A percentile compares a stretch with the other conserved stretches of the same genome.
phyloP scores from a whole-genome alignment of 2,329 filamentous ascomycete genomes.

The Pezicula radicicola region DNA sequence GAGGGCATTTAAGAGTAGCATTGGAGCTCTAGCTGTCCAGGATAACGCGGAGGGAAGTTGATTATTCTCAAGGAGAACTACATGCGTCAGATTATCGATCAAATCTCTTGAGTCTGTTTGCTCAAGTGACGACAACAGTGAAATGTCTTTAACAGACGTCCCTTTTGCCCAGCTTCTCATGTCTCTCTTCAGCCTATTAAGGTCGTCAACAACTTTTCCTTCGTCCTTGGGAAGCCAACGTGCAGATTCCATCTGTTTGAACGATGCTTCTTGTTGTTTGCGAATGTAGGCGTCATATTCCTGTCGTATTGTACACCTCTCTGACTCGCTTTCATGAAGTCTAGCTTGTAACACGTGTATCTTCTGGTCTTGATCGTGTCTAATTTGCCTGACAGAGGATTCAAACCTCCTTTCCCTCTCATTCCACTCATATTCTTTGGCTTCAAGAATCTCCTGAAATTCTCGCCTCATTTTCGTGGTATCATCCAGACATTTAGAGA shows the following conservation, averaged over 20 bases:
- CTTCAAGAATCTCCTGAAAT: too few species aligned
- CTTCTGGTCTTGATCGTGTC: not conserved
- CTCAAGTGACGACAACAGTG: not conserved
- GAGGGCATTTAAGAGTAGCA: slow-evolving; percentile 14
- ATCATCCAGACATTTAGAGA: too few species aligned
- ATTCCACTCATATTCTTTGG: too few species aligned
- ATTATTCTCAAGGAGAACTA: slow-evolving; percentile 1
- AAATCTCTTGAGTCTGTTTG: not conserved
- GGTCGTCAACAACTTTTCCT: slow-evolving; percentile 4
- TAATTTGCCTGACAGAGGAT: not conserved
- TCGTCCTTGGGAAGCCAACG: slow-evolving; percentile 11
- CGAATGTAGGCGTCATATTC: slow-evolving; percentile 2
- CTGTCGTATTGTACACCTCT: not conserved
- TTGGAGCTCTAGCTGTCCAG: slow-evolving; percentile 3
- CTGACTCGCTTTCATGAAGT: slow-evolving; percentile 1
- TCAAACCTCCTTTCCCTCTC: too few species aligned
- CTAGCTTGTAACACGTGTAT: not conserved
- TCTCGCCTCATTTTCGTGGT: too few species aligned
- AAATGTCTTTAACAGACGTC: not conserved
- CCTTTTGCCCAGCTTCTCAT: slow-evolving; percentile 10
- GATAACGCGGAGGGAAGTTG: slow-evolving; percentile 2
- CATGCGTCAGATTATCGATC: not conserved
- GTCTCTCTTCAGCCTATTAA: slow-evolving; percentile 8
- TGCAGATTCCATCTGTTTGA: slow-evolving; percentile 9
- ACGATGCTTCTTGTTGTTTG: slow-evolving; percentile 12